These are phyloP conservation scores for Uronychia binucleata DNA, from an alignment of 73 alveolate species.

Conservation along the genomic window DNA sequence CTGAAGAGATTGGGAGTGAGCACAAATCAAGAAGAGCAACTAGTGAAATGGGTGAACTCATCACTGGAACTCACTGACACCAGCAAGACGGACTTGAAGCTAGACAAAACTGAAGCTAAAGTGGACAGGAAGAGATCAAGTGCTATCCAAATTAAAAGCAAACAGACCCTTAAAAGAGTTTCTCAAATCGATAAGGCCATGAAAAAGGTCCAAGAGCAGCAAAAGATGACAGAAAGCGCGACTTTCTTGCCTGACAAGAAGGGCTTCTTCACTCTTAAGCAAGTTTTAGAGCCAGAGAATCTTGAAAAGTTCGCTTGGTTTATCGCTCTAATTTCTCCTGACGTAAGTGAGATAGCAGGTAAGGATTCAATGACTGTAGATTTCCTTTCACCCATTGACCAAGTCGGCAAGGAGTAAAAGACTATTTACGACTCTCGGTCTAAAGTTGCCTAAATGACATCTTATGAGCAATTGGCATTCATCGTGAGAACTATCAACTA, in stretches of 20 bases:
- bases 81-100: not conserved
- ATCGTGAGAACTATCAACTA: not conserved
- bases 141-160: not conserved
- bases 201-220: not conserved
- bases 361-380: not conserved
- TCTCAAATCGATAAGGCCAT: too few species aligned
- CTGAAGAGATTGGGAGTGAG: not conserved
- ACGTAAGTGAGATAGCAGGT: not conserved
- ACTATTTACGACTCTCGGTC: not conserved
- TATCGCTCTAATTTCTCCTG: not conserved
- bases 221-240: not conserved
- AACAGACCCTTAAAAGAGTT: not conserved
- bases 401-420: not conserved
- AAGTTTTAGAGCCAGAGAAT: not conserved
- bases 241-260: not conserved
- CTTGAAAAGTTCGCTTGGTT: not conserved
- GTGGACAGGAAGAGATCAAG: not conserved
- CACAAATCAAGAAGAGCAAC: not conserved
- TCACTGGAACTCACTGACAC: not conserved
- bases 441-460: not conserved
- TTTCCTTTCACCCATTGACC: not conserved
- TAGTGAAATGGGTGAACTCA: not conserved
- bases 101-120: not conserved
- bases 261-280: not conserved
- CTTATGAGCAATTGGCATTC: not conserved